Evolutionary conservation across 2,329 filamentous ascomycete species (phyloP).

Genomic region (Colletotrichum caudatum): DNA sequence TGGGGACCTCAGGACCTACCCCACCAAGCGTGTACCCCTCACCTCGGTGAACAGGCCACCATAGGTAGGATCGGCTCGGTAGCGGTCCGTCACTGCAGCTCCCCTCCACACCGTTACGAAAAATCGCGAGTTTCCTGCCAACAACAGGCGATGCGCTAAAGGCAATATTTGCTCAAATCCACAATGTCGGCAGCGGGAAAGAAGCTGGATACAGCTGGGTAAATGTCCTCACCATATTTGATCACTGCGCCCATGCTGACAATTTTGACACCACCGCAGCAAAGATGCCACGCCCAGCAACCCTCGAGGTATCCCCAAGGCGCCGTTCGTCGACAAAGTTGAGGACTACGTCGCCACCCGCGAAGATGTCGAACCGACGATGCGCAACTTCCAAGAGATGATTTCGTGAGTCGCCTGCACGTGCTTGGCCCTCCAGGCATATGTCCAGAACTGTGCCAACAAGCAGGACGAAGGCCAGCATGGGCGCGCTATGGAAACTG

Average conservation of each 20-base stretch:
- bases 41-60: slow-evolving; percentile 42
- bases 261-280: slow-evolving; percentile 44
- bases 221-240: neutral
- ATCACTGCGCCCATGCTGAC: slow-evolving; percentile 7
- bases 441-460: neutral
- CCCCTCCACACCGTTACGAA: slow-evolving; percentile 39
- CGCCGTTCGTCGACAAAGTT: slow-evolving; percentile 88
- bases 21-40: slow-evolving; percentile 26
- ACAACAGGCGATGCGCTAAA: slow-evolving; percentile 38
- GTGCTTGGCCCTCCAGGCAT: neutral
- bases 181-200: slow-evolving; percentile 39
- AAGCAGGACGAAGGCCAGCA: neutral
- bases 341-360: slow-evolving; percentile 87
- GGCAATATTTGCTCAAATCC: slow-evolving; percentile 19
- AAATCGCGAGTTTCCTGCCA: slow-evolving; percentile 38
- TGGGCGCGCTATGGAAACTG: neutral
- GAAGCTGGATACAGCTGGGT: slow-evolving; percentile 36
- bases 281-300: slow-evolving; percentile 74
- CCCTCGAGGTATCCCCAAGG: slow-evolving; percentile 84
- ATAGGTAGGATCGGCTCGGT: slow-evolving; percentile 15
- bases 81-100: slow-evolving; percentile 41
- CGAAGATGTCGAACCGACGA: slow-evolving; percentile 81
- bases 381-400: slow-evolving; percentile 92
- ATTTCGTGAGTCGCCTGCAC: slow-evolving; percentile 75
- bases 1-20: neutral